These are phyloP conservation scores for Eucommia ulmoides DNA, from an alignment of 257 asterid genomes.

Conservation along the genomic window DNA sequence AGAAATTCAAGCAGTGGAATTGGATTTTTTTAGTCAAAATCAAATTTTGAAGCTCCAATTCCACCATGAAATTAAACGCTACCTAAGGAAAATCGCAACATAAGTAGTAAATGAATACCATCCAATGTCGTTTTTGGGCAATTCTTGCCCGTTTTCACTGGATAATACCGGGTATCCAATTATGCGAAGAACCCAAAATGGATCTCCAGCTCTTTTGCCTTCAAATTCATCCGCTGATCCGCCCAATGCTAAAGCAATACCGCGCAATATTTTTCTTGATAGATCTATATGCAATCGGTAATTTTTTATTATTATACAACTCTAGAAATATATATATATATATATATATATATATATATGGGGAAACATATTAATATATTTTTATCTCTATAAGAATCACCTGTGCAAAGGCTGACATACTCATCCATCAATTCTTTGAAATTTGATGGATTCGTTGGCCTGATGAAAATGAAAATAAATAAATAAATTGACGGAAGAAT, in stretches of 20 bases:
- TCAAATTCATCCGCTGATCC: constrained; percentile 51
- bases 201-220: constrained; percentile 74
- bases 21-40: no score
- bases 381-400: no score
- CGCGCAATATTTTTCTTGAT: constrained; percentile 80
- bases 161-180: constrained; percentile 67
- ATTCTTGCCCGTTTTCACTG: constrained; percentile 24
- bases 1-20: no score
- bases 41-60: neutral
- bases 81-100: no score
- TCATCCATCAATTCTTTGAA: constrained; percentile 55
- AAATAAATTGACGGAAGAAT: no score
- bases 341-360: no score
- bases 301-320: no score
- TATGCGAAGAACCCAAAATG: constrained; percentile 91
- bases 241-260: constrained; percentile 76
- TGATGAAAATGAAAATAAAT: constrained; percentile 22
- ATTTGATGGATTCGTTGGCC: constrained; percentile 69
- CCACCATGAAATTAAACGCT: no score
- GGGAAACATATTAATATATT: no score
- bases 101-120: no score
- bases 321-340: no score
- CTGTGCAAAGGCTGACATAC: constrained; percentile 70
- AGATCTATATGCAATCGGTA: constrained; percentile 49
- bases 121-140: constrained; percentile 42